Base-by-base conservation (phyloP, 495 filamentous ascomycete genomes). In the Penicillium pancosmium region DNA sequence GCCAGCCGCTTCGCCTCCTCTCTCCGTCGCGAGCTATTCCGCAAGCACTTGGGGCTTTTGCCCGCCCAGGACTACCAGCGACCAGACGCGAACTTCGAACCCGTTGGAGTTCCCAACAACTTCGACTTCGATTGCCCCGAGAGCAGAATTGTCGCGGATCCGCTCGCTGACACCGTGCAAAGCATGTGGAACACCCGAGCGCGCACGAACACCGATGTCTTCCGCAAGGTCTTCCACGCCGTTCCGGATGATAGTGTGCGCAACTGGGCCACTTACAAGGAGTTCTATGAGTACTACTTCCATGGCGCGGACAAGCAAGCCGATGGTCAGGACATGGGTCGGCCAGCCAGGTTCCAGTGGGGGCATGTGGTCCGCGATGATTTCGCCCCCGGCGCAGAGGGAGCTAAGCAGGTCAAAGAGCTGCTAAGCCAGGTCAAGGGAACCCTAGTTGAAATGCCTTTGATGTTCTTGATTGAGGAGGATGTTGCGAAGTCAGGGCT, bases 41-140 rank as follows among this genome's bases (percentile, higher is more conserved):
- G 92, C 52, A 96, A 96, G 71, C 93, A 98, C 71, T 84, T 98
- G 4, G 93, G 93, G 21, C 79, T 97, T 11, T 77, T 98, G 5
- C 86, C 84, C 0, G 77, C 88, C 21, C 91, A 97, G 73, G 82
- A 85, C 55, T 80, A 82, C 59, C 80, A 86, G 57, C 73, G 68
- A 1, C 84, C 87, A 0, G 76, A 88, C 60, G 74, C 74, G 27
- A 96, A 96, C 79, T 95, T 85, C 77, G 82, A 87, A 53, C 92
- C 92, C 2, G 78, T 93, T 13, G 85, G 84, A 15, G 79, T 83
- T 13, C 82, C 87, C 5, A 96, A 96, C 68, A 62, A 78, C 5
- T 93, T 94, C 73, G 93, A 98, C 78, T 93, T 91, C 80, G 87
- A 85, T 60, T 87, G 86, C 11, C 72, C 78, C 0, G 87, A 92